Conservation (phyloP, 164 flowering plant genomes). For the Pachysandra terminalis region DNA sequence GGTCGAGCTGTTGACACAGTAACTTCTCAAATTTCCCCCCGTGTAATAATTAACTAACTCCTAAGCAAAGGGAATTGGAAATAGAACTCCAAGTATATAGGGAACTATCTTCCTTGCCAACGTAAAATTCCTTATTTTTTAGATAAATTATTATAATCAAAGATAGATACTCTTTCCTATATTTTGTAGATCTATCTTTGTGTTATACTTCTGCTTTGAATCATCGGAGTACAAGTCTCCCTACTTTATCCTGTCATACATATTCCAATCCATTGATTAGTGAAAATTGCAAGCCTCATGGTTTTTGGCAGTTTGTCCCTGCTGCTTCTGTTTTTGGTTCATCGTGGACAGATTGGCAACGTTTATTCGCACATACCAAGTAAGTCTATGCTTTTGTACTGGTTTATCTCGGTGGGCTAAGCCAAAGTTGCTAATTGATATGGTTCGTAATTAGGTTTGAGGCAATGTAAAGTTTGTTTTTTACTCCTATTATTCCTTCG, state of each 20-base stretch:
- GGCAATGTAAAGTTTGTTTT: neutral
- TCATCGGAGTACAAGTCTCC: neutral
- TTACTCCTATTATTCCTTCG: neutral
- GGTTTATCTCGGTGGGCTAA: neutral
- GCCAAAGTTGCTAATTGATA: neutral
- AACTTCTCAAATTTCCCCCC: neutral
- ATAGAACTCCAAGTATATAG: neutral
- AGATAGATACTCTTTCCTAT: neutral
- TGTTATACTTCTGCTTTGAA: neutral
- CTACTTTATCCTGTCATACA: neutral
- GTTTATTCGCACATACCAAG: slow-evolving; percentile 67
- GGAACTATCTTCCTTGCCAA: neutral
- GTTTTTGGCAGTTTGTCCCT: slow-evolving; percentile 63
- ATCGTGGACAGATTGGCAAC: slow-evolving; percentile 82
- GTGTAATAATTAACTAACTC: neutral
- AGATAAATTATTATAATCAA: too few relatives aligned
- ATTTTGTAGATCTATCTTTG: too few relatives aligned
- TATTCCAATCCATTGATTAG: neutral
- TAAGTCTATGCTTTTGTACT: slow-evolving; percentile 22
- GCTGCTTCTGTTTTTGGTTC: slow-evolving; percentile 79
- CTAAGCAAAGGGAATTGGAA: neutral
- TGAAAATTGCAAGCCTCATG: slow-evolving; percentile 2
- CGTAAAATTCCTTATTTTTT: neutral
- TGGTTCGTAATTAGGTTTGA: neutral
- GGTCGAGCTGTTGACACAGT: neutral